Conservation (phyloP, 2,329 filamentous ascomycete species). For the Fusarium oxysporum region DNA sequence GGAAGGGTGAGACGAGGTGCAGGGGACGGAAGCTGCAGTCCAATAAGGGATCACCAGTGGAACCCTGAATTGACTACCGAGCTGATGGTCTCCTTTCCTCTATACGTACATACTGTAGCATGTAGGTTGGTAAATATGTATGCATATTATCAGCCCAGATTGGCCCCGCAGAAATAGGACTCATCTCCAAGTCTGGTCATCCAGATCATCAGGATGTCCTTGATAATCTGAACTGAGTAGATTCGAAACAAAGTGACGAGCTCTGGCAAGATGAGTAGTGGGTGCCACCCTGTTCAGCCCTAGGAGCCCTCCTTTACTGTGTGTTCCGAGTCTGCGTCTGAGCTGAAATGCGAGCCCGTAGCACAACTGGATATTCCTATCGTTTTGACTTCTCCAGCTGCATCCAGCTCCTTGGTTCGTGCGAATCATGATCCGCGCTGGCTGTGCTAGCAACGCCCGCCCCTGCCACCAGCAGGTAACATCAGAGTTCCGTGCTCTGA, state of each 20-base stretch:
- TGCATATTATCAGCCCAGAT: constrained; percentile 18
- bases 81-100: constrained; percentile 12
- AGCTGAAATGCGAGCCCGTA: constrained; percentile 39
- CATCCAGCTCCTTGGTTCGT: constrained; percentile 33
- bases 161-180: constrained; percentile 1
- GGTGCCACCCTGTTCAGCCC: constrained; percentile 42
- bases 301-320: constrained; percentile 23
- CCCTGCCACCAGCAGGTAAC: constrained; percentile 34
- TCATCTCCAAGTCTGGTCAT: background rate
- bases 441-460: constrained; percentile 34
- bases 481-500: constrained; percentile 9
- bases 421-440: constrained; percentile 37
- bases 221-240: background rate
- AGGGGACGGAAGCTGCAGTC: constrained; percentile 13
- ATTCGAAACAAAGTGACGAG: constrained; percentile 15
- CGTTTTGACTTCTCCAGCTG: constrained; percentile 35
- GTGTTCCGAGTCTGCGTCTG: constrained; percentile 14
- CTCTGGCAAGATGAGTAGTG: background rate
- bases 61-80: constrained; percentile 16
- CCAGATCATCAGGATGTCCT: background rate
- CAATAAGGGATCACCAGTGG: constrained; percentile 22
- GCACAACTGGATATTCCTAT: constrained; percentile 34
- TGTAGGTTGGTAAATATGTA: background rate
- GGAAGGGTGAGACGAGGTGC: constrained; percentile 27
- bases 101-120: background rate